phyloP scores from a whole-genome alignment of 345 rosid species.

The Eucalyptus cloeziana region DNA sequence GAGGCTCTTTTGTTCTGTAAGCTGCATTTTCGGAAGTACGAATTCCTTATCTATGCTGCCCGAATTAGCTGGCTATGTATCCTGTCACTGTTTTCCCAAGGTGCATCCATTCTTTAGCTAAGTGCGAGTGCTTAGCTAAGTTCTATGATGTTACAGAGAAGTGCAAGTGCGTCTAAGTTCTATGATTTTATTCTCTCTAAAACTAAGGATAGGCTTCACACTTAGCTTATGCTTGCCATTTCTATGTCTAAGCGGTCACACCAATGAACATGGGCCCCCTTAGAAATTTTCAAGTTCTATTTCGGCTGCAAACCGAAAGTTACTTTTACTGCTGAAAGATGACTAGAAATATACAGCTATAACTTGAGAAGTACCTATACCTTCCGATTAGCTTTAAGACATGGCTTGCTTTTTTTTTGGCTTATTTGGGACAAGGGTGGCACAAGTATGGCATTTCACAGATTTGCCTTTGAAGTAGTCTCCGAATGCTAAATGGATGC shows the following conservation, averaged over 20 bases:
- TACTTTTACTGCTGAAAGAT: neutral
- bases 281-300: neutral
- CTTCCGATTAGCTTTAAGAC: neutral
- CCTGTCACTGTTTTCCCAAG: neutral
- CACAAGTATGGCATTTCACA: neutral
- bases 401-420: neutral
- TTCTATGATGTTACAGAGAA: neutral
- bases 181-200: neutral
- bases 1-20: neutral
- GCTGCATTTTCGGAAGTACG: neutral
- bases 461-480: neutral
- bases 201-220: neutral
- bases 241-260: neutral
- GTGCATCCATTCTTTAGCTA: neutral
- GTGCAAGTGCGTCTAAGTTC: neutral
- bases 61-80: neutral
- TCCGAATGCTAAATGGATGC: neutral
- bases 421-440: neutral
- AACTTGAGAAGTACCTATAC: neutral
- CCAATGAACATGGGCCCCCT: no score
- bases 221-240: neutral
- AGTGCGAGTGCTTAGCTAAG: neutral
- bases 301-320: neutral
- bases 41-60: neutral
- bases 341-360: neutral